Conservation (phyloP, 2,329 filamentous ascomycete genomes). For the Colletotrichum lini region DNA sequence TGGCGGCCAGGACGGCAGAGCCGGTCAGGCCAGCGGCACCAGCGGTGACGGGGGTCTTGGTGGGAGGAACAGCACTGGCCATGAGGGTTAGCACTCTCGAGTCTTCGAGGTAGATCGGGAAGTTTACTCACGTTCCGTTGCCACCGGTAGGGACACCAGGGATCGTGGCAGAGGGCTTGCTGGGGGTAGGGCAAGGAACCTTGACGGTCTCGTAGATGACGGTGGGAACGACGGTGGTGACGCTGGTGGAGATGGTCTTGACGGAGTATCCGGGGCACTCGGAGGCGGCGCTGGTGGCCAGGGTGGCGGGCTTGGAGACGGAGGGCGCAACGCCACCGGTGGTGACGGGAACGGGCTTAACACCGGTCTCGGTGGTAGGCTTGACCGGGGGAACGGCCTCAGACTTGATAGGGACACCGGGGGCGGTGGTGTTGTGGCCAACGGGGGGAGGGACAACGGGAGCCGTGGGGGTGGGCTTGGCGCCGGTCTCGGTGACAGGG, state of each 20-base stretch:
- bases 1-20: conserved; percentile 69
- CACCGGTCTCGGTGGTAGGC: conserved; percentile 39
- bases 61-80: conserved; percentile 44
- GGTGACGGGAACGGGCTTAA: conserved; percentile 43
- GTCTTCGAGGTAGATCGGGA: not conserved
- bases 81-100: conserved; percentile 42
- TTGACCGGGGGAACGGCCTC: conserved; percentile 33
- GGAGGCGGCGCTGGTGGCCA: conserved; percentile 40
- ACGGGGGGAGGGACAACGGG: conserved; percentile 47
- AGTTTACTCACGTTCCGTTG: conserved; percentile 50
- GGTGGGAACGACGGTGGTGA: conserved; percentile 69
- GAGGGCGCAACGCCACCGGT: conserved; percentile 43
- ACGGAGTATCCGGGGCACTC: conserved; percentile 56
- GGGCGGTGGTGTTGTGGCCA: conserved; percentile 45
- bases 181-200: conserved; percentile 58
- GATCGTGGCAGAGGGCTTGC: conserved; percentile 46
- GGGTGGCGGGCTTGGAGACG: conserved; percentile 43
- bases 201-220: conserved; percentile 64
- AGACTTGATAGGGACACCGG: conserved; percentile 44
- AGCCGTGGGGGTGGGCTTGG: conserved; percentile 44
- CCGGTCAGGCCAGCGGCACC: conserved; percentile 68
- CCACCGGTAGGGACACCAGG: conserved; percentile 44
- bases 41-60: conserved; percentile 60
- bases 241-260: conserved; percentile 68
- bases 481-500: conserved; percentile 47